Conservation (phyloP, 179 eudicot genomes). For the Nepenthes alata region DNA sequence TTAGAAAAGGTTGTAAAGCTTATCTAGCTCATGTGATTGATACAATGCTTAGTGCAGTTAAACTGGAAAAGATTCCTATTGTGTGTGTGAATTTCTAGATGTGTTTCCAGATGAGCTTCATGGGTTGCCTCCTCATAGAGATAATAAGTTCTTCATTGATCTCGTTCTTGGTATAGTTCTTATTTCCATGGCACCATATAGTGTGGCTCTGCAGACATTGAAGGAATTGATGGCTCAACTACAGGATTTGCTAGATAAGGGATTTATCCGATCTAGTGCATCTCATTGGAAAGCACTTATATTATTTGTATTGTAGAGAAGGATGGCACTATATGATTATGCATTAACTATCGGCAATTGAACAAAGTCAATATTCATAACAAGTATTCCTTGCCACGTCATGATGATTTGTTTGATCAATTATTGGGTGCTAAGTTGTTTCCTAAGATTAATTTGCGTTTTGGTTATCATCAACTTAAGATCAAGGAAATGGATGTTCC, state of each 20-base stretch:
- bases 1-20: too few species aligned
- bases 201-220: neutral
- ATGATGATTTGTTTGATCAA: neutral
- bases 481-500: neutral
- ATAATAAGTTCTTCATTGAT: neutral
- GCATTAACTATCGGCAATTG: neutral
- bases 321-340: neutral
- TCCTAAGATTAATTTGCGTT: neutral
- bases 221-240: neutral
- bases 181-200: neutral
- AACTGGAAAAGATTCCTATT: neutral
- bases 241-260: neutral
- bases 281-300: neutral
- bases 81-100: neutral
- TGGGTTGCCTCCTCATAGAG: constrained; percentile 1
- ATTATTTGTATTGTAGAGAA: neutral
- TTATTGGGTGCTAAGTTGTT: neutral
- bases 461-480: neutral
- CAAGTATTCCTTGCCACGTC: constrained; percentile 1
- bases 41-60: neutral
- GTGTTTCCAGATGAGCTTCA: neutral
- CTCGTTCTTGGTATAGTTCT: neutral
- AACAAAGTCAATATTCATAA: neutral
- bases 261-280: neutral
- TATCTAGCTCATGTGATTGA: neutral